Evolutionary conservation across 2,329 filamentous ascomycete genomes (phyloP).

Genomic region (Trichoderma semiorbis): DNA sequence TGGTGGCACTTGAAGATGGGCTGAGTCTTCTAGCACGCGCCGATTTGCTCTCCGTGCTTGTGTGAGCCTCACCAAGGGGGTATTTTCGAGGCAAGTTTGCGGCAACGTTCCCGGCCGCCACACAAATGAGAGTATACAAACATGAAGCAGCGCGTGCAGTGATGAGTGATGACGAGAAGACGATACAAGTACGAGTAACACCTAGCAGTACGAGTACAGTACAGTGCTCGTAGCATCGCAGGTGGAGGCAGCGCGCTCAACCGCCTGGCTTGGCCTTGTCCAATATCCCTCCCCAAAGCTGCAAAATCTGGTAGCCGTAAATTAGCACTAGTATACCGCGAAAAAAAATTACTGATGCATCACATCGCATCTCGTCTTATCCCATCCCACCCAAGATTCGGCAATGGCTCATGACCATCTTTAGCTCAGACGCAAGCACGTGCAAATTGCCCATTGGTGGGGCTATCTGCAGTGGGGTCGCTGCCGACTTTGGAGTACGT

Average conservation of each 20-base stretch:
- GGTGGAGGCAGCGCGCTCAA: no score
- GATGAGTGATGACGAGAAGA: background rate
- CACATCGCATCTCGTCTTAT: background rate
- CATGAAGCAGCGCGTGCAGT: background rate
- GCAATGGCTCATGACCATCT: constrained; percentile 3
- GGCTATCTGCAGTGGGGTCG: constrained; percentile 2
- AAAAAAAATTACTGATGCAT: background rate
- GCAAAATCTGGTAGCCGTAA: background rate
- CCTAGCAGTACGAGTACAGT: no score
- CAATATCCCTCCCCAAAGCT: no score
- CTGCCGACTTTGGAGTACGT: background rate
- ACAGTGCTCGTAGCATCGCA: no score
- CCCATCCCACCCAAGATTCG: background rate
- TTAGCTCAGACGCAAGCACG: background rate
- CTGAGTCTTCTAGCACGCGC: background rate
- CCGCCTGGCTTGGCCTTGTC: no score
- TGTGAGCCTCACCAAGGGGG: background rate
- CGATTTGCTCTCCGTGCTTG: background rate
- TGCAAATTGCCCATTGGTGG: constrained; percentile 8
- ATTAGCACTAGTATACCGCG: background rate
- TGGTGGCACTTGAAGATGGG: background rate
- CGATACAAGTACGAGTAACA: no score
- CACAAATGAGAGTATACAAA: background rate
- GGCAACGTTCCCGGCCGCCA: background rate
- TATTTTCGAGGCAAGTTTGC: background rate